Percentiles rank a stretch among this genome's conserved stretches.
phyloP scores from a whole-genome alignment of 106 monocot genomes.

The Vanilla planifolia region DNA sequence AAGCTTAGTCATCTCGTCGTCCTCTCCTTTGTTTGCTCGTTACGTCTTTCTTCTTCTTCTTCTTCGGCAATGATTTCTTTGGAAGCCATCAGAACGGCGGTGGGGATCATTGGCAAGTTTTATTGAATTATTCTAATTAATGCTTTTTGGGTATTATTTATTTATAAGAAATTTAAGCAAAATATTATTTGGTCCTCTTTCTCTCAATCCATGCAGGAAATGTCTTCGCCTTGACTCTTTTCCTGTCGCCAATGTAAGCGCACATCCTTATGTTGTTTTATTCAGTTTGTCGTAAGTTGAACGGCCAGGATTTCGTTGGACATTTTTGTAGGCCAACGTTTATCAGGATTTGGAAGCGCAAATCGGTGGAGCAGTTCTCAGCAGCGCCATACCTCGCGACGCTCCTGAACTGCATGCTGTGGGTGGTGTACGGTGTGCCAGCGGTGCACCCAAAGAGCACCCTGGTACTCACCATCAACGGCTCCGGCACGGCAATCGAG shows the following conservation, averaged over 20 bases:
- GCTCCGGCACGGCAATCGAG: constrained; percentile 13
- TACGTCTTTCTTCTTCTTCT: constrained; percentile 1
- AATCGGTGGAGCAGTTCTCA: constrained; percentile 23
- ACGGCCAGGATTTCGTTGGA: not conserved
- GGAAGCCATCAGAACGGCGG: constrained; percentile 39
- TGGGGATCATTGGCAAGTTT: constrained; percentile 59
- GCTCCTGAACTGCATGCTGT: constrained; percentile 19
- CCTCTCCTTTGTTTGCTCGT: too few relatives aligned
- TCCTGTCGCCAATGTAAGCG: constrained; percentile 21
- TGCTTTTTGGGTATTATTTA: not conserved
- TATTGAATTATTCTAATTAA: not conserved
- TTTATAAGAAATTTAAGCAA: not conserved
- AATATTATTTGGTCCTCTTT: not conserved
- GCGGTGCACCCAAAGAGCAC: constrained; percentile 16
- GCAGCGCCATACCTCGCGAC: constrained; percentile 15
- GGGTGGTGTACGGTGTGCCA: constrained; percentile 18
- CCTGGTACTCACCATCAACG: constrained; percentile 21
- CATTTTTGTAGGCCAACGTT: constrained; percentile 16
- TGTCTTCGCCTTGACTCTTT: constrained; percentile 9
- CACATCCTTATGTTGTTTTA: not conserved
- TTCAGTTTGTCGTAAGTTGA: not conserved
- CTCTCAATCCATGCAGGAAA: constrained; percentile 15
- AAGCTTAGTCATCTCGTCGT: too few relatives aligned
- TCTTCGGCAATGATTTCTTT: constrained; percentile 57
- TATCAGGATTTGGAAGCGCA: constrained; percentile 11